Percentiles rank a stretch among this genome's conserved stretches.
These are phyloP conservation scores for Colletotrichum sp. DNA, from an alignment of 2,329 filamentous ascomycete genomes.

Conservation along the genomic window DNA sequence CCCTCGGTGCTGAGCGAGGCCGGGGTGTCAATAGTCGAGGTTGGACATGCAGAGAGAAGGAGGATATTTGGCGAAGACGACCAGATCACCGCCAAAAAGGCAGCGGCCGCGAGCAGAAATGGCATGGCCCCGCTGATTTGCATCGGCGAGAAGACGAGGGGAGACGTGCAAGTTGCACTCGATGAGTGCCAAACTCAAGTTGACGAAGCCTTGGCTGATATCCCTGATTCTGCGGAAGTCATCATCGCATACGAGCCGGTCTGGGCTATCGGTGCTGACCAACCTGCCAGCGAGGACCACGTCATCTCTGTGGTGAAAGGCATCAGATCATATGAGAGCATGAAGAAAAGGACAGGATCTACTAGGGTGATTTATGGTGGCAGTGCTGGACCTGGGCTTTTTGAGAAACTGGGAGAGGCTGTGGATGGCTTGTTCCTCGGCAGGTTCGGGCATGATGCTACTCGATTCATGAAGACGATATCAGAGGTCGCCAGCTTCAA, in stretches of 20 bases:
- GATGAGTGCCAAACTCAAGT: conserved; percentile 72
- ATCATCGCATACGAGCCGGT: conserved; percentile 88
- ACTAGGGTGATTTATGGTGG: conserved; percentile 82
- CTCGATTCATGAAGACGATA: conserved; percentile 74
- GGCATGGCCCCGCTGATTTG: conserved; percentile 81
- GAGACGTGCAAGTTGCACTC: conserved; percentile 62
- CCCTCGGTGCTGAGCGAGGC: conserved; percentile 69
- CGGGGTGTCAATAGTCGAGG: conserved; percentile 75
- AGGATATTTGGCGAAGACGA: conserved; percentile 79
- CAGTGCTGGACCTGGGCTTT: conserved; percentile 81
- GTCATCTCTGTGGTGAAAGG: conserved; percentile 73
- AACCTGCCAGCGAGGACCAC: conserved; percentile 75
- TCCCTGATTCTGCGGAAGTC: conserved; percentile 69
- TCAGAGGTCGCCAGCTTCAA: conserved; percentile 62
- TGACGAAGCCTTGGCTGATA: conserved; percentile 62
- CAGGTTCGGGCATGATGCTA: conserved; percentile 79
- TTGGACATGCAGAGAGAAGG: conserved; percentile 82
- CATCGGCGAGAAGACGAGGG: conserved; percentile 71
- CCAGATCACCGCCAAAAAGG: conserved; percentile 69
- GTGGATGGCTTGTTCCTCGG: conserved; percentile 85
- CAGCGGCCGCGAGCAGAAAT: conserved; percentile 69
- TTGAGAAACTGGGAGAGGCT: conserved; percentile 67
- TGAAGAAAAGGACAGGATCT: conserved; percentile 55
- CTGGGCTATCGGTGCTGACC: conserved; percentile 81
- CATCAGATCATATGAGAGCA: conserved; percentile 59